Evolutionary conservation across 2,329 filamentous ascomycete species (phyloP).

Genomic region (Arthrobotrys sphaeroides): DNA sequence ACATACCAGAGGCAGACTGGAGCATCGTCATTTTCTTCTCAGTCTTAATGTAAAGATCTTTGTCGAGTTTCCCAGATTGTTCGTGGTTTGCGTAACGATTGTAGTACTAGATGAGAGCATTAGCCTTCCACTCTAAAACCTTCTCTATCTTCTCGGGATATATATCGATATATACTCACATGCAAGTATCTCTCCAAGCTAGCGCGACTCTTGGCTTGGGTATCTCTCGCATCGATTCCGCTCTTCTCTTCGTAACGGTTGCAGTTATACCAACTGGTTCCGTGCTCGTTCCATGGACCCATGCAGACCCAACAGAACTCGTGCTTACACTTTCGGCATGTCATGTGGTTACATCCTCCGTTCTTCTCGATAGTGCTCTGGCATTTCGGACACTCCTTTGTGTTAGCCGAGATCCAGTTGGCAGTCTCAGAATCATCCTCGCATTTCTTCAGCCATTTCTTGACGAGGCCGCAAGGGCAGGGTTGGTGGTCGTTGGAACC

Average conservation of each 20-base stretch:
- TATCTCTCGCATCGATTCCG: constrained; percentile 86
- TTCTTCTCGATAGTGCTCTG: constrained; percentile 99
- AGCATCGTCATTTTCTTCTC: constrained; percentile 99
- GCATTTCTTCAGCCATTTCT: constrained; percentile 97
- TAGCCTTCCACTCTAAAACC: too few relatives aligned
- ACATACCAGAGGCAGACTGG: constrained; percentile 92
- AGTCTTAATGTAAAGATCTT: constrained; percentile 93
- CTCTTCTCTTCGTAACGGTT: constrained; percentile 97
- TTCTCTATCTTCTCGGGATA: too few relatives aligned
- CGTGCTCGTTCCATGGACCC: constrained; percentile 98
- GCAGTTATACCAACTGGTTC: constrained; percentile 99
- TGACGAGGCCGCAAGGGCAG: constrained; percentile 88
- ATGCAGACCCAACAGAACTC: constrained; percentile 99
- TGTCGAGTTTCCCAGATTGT: constrained; percentile 94
- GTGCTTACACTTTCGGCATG: constrained; percentile 91
- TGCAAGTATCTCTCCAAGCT: constrained; percentile 89
- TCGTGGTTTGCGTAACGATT: constrained; percentile 99
- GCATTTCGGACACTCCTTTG: constrained; percentile 96
- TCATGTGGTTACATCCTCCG: constrained; percentile 97
- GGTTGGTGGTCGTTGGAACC: constrained; percentile 90
- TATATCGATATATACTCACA: constrained; percentile 47
- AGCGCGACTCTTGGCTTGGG: constrained; percentile 87
- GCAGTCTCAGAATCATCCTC: constrained; percentile 98
- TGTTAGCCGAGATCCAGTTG: constrained; percentile 99
- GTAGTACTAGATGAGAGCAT: constrained; percentile 78